Conservation (phyloP, 106 monocot species). For the Dendrobium nobile region DNA sequence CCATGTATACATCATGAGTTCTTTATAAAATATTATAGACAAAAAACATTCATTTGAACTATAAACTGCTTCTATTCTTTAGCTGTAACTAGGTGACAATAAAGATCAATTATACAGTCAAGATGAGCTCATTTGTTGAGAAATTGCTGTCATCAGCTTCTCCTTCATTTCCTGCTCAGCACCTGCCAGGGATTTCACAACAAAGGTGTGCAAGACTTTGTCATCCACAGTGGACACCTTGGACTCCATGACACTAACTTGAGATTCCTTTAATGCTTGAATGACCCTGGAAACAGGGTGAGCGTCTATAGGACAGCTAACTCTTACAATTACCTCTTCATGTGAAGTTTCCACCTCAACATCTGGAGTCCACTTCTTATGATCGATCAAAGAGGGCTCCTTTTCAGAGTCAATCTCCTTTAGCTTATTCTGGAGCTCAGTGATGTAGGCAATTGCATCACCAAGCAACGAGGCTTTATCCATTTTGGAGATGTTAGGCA, state of each 20-base stretch:
- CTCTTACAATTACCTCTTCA: conserved; percentile 59
- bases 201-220: conserved; percentile 64
- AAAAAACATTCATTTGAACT: neutral
- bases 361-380: conserved; percentile 13
- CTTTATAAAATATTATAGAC: neutral
- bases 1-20: neutral
- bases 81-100: neutral
- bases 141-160: conserved; percentile 58
- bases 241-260: conserved; percentile 49
- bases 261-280: conserved; percentile 56
- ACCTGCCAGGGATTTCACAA: conserved; percentile 44
- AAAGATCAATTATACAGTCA: neutral
- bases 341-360: conserved; percentile 44
- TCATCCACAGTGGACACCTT: conserved; percentile 37
- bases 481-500: conserved; percentile 84
- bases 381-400: conserved; percentile 6
- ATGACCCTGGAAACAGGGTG: conserved; percentile 70
- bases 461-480: conserved; percentile 69
- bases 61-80: conserved; percentile 2
- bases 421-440: conserved; percentile 62
- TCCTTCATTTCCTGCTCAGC: conserved; percentile 54
- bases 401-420: conserved; percentile 62
- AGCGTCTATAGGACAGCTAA: conserved; percentile 62
- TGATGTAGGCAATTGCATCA: conserved; percentile 69
- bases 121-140: conserved; percentile 28